phyloP scores from a whole-genome alignment of 106 monocot species.

The Phalaenopsis aphrodite region DNA sequence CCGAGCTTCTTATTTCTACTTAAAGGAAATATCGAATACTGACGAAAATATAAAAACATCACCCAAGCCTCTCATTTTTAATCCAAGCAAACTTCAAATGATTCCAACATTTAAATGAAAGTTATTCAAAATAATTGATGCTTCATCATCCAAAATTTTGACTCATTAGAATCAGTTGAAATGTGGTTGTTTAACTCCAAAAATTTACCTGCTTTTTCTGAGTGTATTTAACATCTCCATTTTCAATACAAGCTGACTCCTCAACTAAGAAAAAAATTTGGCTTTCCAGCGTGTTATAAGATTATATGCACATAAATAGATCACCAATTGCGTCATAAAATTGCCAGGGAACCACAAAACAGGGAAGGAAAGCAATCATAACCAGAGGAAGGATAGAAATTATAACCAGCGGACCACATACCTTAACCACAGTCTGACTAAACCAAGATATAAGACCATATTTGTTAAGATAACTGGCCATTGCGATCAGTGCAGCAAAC shows the following conservation, averaged over 20 bases:
- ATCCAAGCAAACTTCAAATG: background rate
- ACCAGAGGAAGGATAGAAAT: background rate
- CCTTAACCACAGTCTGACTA: slow-evolving; percentile 95
- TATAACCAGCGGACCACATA: slow-evolving; percentile 16
- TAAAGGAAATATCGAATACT: background rate
- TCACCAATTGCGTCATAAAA: background rate
- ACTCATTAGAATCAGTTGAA: background rate
- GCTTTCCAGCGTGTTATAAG: background rate
- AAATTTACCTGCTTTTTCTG: background rate
- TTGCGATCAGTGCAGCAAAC: slow-evolving; percentile 99
- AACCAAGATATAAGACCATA: slow-evolving; percentile 98
- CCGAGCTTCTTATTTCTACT: too few relatives aligned
- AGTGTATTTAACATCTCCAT: background rate
- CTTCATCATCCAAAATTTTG: background rate
- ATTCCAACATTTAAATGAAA: background rate
- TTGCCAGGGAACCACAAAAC: background rate
- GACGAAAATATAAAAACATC: background rate
- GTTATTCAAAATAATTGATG: background rate
- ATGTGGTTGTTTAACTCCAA: background rate
- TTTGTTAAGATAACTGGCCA: slow-evolving; percentile 99
- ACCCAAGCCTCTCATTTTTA: background rate
- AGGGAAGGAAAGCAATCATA: slow-evolving; percentile 1
- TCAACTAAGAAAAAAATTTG: background rate
- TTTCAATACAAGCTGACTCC: background rate
- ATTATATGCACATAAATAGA: background rate